Conservation (phyloP, 2,329 filamentous ascomycete species). For the Alternaria burnsii region DNA sequence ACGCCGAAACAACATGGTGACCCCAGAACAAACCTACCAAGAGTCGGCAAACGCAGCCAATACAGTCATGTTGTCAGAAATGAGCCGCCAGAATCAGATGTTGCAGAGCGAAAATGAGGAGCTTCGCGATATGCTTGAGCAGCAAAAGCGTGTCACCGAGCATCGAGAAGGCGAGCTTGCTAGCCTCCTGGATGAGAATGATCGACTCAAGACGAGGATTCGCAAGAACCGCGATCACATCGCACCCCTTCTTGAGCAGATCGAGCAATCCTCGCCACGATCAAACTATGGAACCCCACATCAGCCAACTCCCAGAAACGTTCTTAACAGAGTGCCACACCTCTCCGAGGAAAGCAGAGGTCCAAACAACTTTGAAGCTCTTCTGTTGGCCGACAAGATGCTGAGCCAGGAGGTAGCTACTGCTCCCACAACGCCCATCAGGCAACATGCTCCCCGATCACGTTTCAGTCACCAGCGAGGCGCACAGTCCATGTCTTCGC, state of each 20-base stretch:
- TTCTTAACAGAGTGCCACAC: slow-evolving; percentile 43
- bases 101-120: slow-evolving; percentile 71
- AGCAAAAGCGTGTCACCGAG: slow-evolving; percentile 80
- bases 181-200: slow-evolving; percentile 76
- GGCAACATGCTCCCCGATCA: slow-evolving; percentile 59
- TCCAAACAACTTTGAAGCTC: slow-evolving; percentile 75
- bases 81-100: slow-evolving; percentile 66
- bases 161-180: slow-evolving; percentile 78
- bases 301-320: slow-evolving; percentile 56
- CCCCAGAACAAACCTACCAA: slow-evolving; percentile 62
- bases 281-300: slow-evolving; percentile 62
- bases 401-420: slow-evolving; percentile 79
- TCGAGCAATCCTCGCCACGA: slow-evolving; percentile 74
- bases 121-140: slow-evolving; percentile 71
- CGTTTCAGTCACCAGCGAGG: slow-evolving; percentile 73
- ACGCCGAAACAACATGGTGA: slow-evolving; percentile 64
- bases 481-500: slow-evolving; percentile 82
- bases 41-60: slow-evolving; percentile 65
- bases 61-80: slow-evolving; percentile 59
- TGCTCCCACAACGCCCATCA: slow-evolving; percentile 74
- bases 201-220: slow-evolving; percentile 81
- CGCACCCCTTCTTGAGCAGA: slow-evolving; percentile 58
- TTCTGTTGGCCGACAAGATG: slow-evolving; percentile 77
- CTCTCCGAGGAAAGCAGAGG: slow-evolving; percentile 57
- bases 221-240: slow-evolving; percentile 90